Base-by-base conservation (phyloP, 225 moss, liverwort and hornwort genomes). In the Thuidium tamariscinum region DNA sequence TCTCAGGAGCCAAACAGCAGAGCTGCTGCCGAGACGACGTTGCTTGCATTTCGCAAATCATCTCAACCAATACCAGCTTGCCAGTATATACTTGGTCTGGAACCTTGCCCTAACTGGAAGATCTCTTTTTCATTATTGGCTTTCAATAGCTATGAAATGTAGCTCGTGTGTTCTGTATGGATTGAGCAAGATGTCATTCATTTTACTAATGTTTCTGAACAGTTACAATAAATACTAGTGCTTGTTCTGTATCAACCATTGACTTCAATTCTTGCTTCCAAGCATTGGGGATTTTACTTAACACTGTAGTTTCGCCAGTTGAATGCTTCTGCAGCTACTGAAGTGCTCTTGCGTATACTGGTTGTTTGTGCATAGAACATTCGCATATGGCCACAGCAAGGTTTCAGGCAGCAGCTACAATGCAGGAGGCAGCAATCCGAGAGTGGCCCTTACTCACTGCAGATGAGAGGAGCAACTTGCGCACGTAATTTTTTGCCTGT, bases 381-480 rank as follows among this genome's bases (percentile, higher is more conserved):
- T 99, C 99, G 84, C 94, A 91, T 68, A 92, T 99, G 93, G 96
- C 97, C 57, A 93, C 94, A 84, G 99, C 99, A 77, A 93, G 99
- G 90, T 99, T 99, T 89, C 96, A 99, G 84, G 99, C 99, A 80
- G 97, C 99, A 84, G 97, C 99, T 41, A 96, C 97, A 80, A 97
- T 99, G 95, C 99, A 99, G 89, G 99, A 97, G 88, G 99, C 97
- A 86, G 99, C 97, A 86, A 91, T 97, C 46, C 92, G 97, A 68
- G 99, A 97, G 83, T 99, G 99, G 99, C 91, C 95, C 72, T 93
- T 99, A 86, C 94, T 99, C 49, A 97, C 95, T 76, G 90, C 97
- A 81, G 90, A 94, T 82, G 95, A 95, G 87, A 92, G 93, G 90
- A 95, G 93, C 89, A 92, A 84, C 86, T 90, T 99, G 72, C 96